Base-by-base conservation (phyloP, 202 grass and related monocot species). In the Zoysia matrella region DNA sequence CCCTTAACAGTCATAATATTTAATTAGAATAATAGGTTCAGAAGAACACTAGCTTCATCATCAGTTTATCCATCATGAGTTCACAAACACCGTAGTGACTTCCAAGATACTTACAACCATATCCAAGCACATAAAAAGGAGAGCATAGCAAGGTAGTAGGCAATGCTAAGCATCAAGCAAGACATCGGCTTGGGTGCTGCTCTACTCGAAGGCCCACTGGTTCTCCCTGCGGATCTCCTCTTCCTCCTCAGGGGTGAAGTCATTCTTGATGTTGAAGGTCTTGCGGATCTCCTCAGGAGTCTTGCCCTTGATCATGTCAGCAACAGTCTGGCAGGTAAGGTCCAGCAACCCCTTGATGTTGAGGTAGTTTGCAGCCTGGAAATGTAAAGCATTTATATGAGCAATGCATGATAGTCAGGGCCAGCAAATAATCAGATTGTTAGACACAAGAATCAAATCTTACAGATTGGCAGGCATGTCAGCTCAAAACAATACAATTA, bases 191-290 rank as follows among this genome's bases (percentile, higher is more conserved):
- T 65, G 15, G 8, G 11, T 15, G 13, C 83, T 48, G 67, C 77
- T 61, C 60, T 77, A 85, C 68, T 85, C 83, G 2, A 85, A 85
- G 11, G 83, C 75, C 83, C 83, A 85, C 75, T 85, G 83, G 75
- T 85, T 85, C 76, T 30, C 22, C 22, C 22, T 30, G 22, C 22
- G 22, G 22, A 30, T 30, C 22, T 30, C 22, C 22, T 30, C 22
- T 30, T 30, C 22, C 22, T 30, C 22, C 22, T 30, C 22, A 30
- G 22, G 22, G 22, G 22, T 30, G 22, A 30, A 30, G 22, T 30
- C 22, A 30, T 30, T 30, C 22, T 30, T 30, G 22, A 30, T 30
- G 22, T 30, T 30, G 22, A 30, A 30, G 22, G 22, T 30, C 22
- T 30, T 30, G 22, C 22, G 22, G 22, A 30, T 30, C 22, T 30